Conservation (phyloP, 2,329 filamentous ascomycete genomes). For the Fusarium albidum region DNA sequence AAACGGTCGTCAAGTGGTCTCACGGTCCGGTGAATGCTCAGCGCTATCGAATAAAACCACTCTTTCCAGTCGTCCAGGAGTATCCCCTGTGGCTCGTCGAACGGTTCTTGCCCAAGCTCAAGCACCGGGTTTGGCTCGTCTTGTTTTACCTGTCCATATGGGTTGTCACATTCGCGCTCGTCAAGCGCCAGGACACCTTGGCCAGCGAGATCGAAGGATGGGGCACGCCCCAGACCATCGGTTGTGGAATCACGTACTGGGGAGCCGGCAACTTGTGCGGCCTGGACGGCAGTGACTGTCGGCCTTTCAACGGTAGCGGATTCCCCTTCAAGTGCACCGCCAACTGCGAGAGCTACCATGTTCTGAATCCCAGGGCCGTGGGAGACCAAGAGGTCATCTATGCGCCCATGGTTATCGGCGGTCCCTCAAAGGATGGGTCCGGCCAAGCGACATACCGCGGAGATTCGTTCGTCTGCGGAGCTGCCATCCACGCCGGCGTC, state of each 20-base stretch:
- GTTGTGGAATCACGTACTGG: constrained; percentile 77
- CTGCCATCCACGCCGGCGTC: constrained; percentile 85
- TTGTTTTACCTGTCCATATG: constrained; percentile 70
- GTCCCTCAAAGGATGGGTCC: constrained; percentile 56
- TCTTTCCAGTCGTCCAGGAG: constrained; percentile 73
- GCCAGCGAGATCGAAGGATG: constrained; percentile 71
- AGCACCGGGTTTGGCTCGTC: constrained; percentile 67
- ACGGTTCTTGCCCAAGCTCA: constrained; percentile 65
- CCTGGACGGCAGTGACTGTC: constrained; percentile 76
- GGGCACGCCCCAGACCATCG: constrained; percentile 70
- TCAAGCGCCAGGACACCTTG: constrained; percentile 69
- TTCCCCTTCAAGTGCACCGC: constrained; percentile 80
- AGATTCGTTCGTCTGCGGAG: constrained; percentile 86
- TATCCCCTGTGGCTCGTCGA: constrained; percentile 72
- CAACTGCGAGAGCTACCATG: constrained; percentile 70
- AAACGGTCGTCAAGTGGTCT: constrained; percentile 58
- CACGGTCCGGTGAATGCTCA: constrained; percentile 64
- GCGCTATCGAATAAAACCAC: constrained; percentile 58
- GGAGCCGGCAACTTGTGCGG: constrained; percentile 75
- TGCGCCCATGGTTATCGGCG: constrained; percentile 72
- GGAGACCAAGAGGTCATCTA: constrained; percentile 74
- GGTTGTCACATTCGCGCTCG: constrained; percentile 73
- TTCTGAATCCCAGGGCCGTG: constrained; percentile 78
- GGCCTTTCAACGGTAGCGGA: constrained; percentile 75
- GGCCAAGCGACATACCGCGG: constrained; percentile 76